Evolutionary conservation across 805 yeast genomes (phyloP).

Genomic region (Myxozyma neglecta): DNA sequence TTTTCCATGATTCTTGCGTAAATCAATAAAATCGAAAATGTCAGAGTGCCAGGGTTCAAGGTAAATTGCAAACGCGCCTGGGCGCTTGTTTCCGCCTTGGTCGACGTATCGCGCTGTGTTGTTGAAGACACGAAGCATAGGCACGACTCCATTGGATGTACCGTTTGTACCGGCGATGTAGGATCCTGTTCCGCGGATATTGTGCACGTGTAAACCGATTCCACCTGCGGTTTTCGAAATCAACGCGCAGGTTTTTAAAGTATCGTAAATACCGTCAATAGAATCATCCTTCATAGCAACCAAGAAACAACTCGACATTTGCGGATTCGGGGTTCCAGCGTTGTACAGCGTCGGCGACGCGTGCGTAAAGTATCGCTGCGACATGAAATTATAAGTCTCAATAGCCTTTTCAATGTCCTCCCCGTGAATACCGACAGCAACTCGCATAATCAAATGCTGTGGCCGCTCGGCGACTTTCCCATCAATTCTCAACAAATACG

Average conservation of each 20-base stretch:
- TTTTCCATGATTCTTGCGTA: conserved; percentile 91
- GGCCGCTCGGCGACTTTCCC: conserved; percentile 84
- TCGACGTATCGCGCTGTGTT: conserved; percentile 96
- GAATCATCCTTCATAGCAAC: conserved; percentile 92
- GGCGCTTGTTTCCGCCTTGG: conserved; percentile 97
- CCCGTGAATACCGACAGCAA: conserved; percentile 87
- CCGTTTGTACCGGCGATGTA: conserved; percentile 92
- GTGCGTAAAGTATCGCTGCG: conserved; percentile 82
- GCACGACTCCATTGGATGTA: conserved; percentile 85
- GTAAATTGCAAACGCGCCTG: conserved; percentile 94
- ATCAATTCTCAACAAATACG: conserved; percentile 69
- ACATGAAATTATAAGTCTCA: conserved; percentile 88
- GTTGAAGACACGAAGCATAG: conserved; percentile 95
- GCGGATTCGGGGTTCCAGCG: conserved; percentile 84
- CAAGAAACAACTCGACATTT: conserved; percentile 88
- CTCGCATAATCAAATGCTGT: conserved; percentile 86
- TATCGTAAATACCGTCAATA: conserved; percentile 90
- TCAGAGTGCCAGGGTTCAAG: conserved; percentile 98
- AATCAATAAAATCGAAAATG: conserved; percentile 77
- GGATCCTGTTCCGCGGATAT: conserved; percentile 83
- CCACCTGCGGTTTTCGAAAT: conserved; percentile 97
- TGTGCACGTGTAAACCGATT: conserved; percentile 84
- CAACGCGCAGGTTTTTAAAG: conserved; percentile 82
- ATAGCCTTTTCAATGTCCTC: conserved; percentile 60
- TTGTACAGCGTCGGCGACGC: conserved; percentile 95